phyloP scores from a whole-genome alignment of 108 stramenopile species.

The Fragilaria crotonensis region DNA sequence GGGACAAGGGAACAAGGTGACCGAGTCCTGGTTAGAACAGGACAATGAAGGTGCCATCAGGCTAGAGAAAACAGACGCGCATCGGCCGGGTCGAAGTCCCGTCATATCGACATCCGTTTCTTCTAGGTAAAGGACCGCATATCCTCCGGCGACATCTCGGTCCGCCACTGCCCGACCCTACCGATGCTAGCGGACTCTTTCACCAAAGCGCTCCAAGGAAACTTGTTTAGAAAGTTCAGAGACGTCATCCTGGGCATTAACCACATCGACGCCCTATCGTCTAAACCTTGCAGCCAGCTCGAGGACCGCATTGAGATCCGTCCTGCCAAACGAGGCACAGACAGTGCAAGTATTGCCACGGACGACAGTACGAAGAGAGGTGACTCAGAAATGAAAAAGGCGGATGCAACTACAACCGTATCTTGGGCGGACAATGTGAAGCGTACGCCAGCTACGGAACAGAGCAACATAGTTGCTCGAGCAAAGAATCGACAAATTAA shows the following conservation, averaged over 20 bases:
- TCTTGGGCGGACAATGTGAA: too few species aligned
- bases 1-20: slow-evolving; percentile 30
- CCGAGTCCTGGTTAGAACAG: slow-evolving; percentile 24
- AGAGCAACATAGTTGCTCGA: too few species aligned
- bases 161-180: slow-evolving; percentile 35
- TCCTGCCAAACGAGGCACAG: too few species aligned
- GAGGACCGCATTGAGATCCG: too few species aligned
- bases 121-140: slow-evolving; percentile 40
- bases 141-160: slow-evolving; percentile 5
- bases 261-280: too few species aligned
- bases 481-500: too few species aligned
- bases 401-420: too few species aligned
- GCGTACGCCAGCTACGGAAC: too few species aligned
- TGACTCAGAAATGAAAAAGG: too few species aligned
- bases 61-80: slow-evolving; percentile 34
- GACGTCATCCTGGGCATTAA: slow-evolving; percentile 17
- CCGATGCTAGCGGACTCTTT: slow-evolving; percentile 46
- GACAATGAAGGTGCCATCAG: slow-evolving; percentile 47
- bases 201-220: slow-evolving; percentile 42
- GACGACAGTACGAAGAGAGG: too few species aligned
- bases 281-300: too few species aligned
- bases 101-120: slow-evolving; percentile 36
- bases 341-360: too few species aligned
- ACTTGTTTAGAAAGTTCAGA: slow-evolving; percentile 21
- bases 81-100: slow-evolving; percentile 27